These are phyloP conservation scores for Neofusicoccum ribis DNA, from an alignment of 2,329 filamentous ascomycete genomes.

Conservation along the genomic window DNA sequence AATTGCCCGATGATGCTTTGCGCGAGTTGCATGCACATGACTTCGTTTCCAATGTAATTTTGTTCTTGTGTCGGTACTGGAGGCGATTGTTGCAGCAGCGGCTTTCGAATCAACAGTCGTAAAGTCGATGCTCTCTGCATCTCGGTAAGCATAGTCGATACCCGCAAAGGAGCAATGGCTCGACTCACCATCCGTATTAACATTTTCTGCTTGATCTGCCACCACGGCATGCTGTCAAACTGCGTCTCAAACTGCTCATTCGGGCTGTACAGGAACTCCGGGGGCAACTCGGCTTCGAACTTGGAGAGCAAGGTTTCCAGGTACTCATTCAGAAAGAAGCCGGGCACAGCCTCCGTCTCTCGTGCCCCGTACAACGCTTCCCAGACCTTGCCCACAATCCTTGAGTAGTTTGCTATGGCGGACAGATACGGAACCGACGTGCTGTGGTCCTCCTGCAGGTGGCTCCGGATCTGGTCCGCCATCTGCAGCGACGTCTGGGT, in stretches of 20 bases:
- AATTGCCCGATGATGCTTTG: not conserved
- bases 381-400: not conserved
- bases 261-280: not conserved
- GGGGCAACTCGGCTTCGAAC: not conserved
- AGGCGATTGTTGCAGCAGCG: not conserved
- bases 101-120: not conserved
- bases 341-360: not conserved
- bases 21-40: not conserved
- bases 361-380: not conserved
- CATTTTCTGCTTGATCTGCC: not conserved
- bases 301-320: not conserved
- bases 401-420: not conserved
- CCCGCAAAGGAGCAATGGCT: not conserved
- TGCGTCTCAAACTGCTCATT: not conserved
- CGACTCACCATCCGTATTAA: not conserved
- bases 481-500: not conserved
- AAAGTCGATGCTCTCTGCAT: not conserved
- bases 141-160: no score
- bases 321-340: not conserved
- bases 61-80: not conserved
- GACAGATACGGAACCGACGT: not conserved
- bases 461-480: not conserved
- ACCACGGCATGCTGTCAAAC: not conserved
- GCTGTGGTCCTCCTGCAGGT: not conserved
- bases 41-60: not conserved